Evolutionary conservation across 2,329 filamentous ascomycete genomes (phyloP).

Genomic region (Lasiodiplodia theobromae): DNA sequence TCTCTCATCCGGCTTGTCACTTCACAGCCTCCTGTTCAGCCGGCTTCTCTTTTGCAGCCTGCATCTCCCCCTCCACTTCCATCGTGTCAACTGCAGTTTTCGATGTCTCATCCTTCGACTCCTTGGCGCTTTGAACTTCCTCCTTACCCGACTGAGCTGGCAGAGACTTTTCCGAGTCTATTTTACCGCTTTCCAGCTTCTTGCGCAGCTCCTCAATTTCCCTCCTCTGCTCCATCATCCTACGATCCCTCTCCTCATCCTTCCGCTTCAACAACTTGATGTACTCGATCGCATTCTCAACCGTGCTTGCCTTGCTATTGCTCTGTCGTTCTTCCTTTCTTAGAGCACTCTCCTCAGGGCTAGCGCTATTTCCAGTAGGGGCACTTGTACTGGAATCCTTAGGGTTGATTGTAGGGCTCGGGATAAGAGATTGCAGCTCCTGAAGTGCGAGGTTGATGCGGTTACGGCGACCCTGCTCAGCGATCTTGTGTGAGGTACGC

Average conservation of each 20-base stretch:
- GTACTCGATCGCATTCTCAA: slow-evolving; percentile 96
- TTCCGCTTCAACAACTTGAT: slow-evolving; percentile 85
- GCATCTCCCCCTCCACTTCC: not conserved
- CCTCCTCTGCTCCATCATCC: slow-evolving; percentile 70
- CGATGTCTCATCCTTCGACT: not conserved
- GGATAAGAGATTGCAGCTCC: slow-evolving; percentile 88
- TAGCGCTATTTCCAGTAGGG: slow-evolving; percentile 39
- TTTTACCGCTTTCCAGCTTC: slow-evolving; percentile 16
- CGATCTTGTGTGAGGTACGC: slow-evolving; percentile 96
- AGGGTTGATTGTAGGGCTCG: slow-evolving; percentile 54
- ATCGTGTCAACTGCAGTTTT: not conserved
- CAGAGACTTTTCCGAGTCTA: not conserved
- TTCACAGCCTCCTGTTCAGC: slow-evolving; percentile 16
- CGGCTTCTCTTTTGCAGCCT: not conserved
- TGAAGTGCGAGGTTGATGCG: slow-evolving; percentile 93
- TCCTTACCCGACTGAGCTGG: not conserved
- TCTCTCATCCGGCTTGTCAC: not conserved
- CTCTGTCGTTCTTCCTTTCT: slow-evolving; percentile 58
- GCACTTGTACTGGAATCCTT: slow-evolving; percentile 45
- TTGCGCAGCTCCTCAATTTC: slow-evolving; percentile 60
- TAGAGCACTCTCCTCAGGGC: slow-evolving; percentile 34
- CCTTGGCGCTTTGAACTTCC: not conserved
- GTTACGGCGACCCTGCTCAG: slow-evolving; percentile 93
- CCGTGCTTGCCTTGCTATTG: slow-evolving; percentile 93
- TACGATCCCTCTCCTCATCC: slow-evolving; percentile 67